These are phyloP conservation scores for Parasitella parasitica DNA, from an alignment of 371 early-diverging fungal species.

Conservation along the genomic window DNA sequence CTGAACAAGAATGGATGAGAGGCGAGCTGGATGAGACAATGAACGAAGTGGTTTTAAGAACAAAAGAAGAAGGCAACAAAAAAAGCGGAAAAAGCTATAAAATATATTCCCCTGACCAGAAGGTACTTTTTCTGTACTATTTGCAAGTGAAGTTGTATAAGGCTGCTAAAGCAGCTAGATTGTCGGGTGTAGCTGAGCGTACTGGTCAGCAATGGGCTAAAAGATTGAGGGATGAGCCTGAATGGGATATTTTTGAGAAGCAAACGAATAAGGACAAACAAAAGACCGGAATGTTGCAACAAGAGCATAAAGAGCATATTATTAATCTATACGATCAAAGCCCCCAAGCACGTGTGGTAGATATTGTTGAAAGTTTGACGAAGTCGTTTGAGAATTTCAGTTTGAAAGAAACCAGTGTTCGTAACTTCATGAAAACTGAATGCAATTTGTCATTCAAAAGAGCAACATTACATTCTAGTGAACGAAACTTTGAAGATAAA, in stretches of 20 bases:
- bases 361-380: constrained; percentile 9
- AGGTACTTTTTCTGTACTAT: constrained; percentile 6
- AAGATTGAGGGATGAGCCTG: constrained; percentile 5
- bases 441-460: constrained; percentile 13
- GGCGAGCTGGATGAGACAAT: constrained; percentile 7
- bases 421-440: constrained; percentile 12
- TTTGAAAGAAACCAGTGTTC: constrained; percentile 9
- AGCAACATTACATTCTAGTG: not conserved
- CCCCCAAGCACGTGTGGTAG: constrained; percentile 1
- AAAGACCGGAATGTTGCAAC: constrained; percentile 5
- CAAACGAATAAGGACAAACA: not conserved
- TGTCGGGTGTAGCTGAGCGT: constrained; percentile 8
- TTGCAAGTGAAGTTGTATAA: constrained; percentile 8
- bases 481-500: too few species aligned
- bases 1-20: constrained; percentile 13
- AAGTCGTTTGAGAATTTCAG: constrained; percentile 8
- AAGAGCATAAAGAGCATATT: constrained; percentile 6
- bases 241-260: constrained; percentile 9
- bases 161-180: constrained; percentile 5
- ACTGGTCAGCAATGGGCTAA: constrained; percentile 7
- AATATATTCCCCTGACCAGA: constrained; percentile 8
- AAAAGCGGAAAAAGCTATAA: not conserved
- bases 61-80: not conserved
- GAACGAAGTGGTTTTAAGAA: not conserved
- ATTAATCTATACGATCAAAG: not conserved